Base-by-base conservation (phyloP, 225 moss, liverwort and hornwort species). In the Antitrichia curtipendula region DNA sequence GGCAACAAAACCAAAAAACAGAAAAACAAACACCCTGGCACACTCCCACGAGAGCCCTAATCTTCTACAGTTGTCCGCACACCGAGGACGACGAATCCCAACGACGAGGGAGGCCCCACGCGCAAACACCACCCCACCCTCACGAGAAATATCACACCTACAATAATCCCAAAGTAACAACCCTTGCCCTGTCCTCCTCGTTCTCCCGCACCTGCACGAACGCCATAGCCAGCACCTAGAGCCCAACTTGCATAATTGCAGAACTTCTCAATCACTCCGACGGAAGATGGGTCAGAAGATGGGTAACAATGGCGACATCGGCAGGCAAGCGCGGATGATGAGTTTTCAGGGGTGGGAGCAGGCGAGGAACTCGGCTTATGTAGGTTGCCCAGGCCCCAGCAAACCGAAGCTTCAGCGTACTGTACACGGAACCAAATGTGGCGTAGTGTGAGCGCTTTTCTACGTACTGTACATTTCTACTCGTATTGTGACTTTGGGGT, bases 401-500 rank as follows among this genome's bases (percentile, higher is more conserved):
- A 49, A 65, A 40, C 70, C 70, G 91, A 81, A 87, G 87, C 89
- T 88, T 81, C 87, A 88, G 84, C 88, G 90, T 84, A 70, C n/a
- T 25, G 88, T 78, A 87, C 78, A 90, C 81, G 88, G 81, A 52
- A 82, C 72, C 75, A 72, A 45, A 86, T 84, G 71, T 53, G 22
- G 6, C 59, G 70, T 80, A 22, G 31, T n/a, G 47, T 3, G 75
- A 20, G 59, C 76, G 76, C 41, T 59, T 28, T 29, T 12, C 57
- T 78, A 41, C 78, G 40, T 50, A 34, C 49, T 49, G 34, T 25
- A 59, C 32, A 16, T 16, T 25, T 15, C 82, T 4, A 34, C 63
- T 62, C 52, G 66, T 66, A 66, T 18, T 52, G 19, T 66, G 66
- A 13, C 66, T 13, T 38, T 21, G 4, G 78, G 58, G 27, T 18